These are phyloP conservation scores for Fusarium sp. DNA, from an alignment of 2,329 filamentous ascomycete species.

Conservation along the genomic window DNA sequence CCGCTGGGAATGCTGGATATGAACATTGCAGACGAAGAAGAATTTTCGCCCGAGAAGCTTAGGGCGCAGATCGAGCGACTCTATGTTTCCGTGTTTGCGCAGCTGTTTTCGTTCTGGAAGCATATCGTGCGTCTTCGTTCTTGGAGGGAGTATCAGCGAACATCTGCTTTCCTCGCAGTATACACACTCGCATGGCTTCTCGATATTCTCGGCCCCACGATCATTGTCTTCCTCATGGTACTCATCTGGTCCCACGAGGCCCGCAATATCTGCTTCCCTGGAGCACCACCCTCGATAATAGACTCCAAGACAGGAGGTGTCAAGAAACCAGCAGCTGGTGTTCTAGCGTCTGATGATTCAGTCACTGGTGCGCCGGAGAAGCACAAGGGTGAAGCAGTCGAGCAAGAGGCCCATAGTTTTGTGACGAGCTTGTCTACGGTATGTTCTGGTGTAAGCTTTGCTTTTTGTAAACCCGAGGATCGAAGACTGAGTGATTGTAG, in stretches of 20 bases:
- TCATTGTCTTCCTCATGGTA: constrained; percentile 68
- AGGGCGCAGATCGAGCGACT: constrained; percentile 80
- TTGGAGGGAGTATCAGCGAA: constrained; percentile 79
- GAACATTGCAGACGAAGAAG: constrained; percentile 83
- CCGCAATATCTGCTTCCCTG: constrained; percentile 75
- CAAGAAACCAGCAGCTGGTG: constrained; percentile 79
- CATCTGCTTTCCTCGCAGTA: constrained; percentile 67
- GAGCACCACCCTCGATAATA: constrained; percentile 79
- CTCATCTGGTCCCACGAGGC: constrained; percentile 74
- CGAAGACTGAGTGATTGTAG: constrained; percentile 37
- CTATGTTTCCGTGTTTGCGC: constrained; percentile 81
- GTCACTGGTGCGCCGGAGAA: constrained; percentile 85
- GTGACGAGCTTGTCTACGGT: constrained; percentile 71
- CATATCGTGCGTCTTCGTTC: constrained; percentile 81
- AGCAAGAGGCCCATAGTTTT: constrained; percentile 84
- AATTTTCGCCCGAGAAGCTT: constrained; percentile 86
- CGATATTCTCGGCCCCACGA: constrained; percentile 73
- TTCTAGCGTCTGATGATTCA: constrained; percentile 79
- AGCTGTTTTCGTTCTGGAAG: constrained; percentile 73
- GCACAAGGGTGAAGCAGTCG: constrained; percentile 83
- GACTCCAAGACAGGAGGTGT: constrained; percentile 75
- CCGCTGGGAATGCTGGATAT: constrained; percentile 77
- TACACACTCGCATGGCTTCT: constrained; percentile 75
- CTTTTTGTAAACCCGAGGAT: background rate
- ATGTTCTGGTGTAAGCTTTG: constrained; percentile 47